A percentile compares a stretch with the other conserved stretches of the same genome.
Evolutionary conservation across 2,329 filamentous ascomycete species (phyloP).

Genomic region (Akanthomyces uredinophilus): DNA sequence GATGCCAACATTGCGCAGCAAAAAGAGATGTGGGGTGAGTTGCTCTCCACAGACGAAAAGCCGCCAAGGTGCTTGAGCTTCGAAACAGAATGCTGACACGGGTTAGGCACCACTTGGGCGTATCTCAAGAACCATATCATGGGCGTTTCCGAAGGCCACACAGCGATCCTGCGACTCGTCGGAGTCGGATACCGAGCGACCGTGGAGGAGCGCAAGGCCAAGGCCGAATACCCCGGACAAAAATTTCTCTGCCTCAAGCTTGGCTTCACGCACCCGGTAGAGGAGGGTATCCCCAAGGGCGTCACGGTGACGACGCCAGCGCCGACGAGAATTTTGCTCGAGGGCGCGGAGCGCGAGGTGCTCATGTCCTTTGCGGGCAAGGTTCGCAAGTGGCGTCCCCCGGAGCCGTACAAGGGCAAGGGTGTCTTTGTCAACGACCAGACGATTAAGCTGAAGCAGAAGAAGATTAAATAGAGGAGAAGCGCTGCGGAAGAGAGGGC

Average conservation of each 20-base stretch:
- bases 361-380: constrained; percentile 88
- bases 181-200: constrained; percentile 93
- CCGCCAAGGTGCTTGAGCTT: not conserved
- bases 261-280: constrained; percentile 92
- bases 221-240: constrained; percentile 74
- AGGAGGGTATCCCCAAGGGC: constrained; percentile 76
- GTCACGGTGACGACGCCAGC: constrained; percentile 84
- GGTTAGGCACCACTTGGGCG: constrained; percentile 76
- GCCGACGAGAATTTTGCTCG: constrained; percentile 84
- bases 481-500: not conserved
- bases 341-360: constrained; percentile 79
- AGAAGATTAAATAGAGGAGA: constrained; percentile 77
- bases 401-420: constrained; percentile 99
- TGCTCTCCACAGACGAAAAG: not conserved
- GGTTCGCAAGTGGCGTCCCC: constrained; percentile 81
- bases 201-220: constrained; percentile 70
- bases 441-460: constrained; percentile 96
- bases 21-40: constrained; percentile 90
- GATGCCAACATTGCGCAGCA: constrained; percentile 67
- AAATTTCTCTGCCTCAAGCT: constrained; percentile 91
- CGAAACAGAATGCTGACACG: not conserved
- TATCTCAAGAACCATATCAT: constrained; percentile 88
- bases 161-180: constrained; percentile 84
- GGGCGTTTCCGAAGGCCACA: constrained; percentile 94
- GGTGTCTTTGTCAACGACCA: constrained; percentile 97